A percentile compares a stretch with the other conserved stretches of the same genome.
These are phyloP conservation scores for Malassezia restricta DNA, from an alignment of 1,284 basidiomycete genomes.

Conservation along the genomic window DNA sequence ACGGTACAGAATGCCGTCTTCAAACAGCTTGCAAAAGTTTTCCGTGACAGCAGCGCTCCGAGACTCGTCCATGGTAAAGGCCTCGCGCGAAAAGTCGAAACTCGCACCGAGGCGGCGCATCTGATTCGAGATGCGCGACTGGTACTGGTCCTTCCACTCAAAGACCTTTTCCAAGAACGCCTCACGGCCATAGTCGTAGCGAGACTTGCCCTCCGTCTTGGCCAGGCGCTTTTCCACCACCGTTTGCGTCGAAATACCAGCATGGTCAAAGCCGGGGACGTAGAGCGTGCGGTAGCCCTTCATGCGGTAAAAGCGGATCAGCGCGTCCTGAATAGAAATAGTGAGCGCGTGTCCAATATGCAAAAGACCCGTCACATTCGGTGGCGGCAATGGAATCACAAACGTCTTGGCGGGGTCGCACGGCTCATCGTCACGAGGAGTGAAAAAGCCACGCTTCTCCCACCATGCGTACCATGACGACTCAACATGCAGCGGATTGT, in stretches of 20 bases:
- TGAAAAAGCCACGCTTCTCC: conserved; percentile 78
- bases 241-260: conserved; percentile 94
- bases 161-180: conserved; percentile 81
- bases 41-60: conserved; percentile 67
- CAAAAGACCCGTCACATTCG: conserved; percentile 93
- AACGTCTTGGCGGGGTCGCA: conserved; percentile 52
- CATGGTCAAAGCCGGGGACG: conserved; percentile 93
- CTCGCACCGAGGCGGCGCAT: conserved; percentile 79
- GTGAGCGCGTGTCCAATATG: conserved; percentile 96
- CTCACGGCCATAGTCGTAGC: conserved; percentile 88
- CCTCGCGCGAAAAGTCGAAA: conserved; percentile 83
- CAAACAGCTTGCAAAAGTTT: conserved; percentile 78
- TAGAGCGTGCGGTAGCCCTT: conserved; percentile 80
- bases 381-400: conserved; percentile 82
- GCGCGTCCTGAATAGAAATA: conserved; percentile 76
- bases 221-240: conserved; percentile 88
- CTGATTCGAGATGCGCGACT: conserved; percentile 78
- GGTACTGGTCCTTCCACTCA: conserved; percentile 97
- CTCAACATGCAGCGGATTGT: conserved; percentile 90
- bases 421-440: conserved; percentile 52
- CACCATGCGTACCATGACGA: conserved; percentile 99
- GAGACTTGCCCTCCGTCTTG: conserved; percentile 68
- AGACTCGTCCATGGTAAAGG: conserved; percentile 82
- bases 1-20: conserved; percentile 87
- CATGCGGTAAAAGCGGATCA: conserved; percentile 54